Conservation (phyloP, 768 basidiomycete genomes). For the Termitomyces heimii region DNA sequence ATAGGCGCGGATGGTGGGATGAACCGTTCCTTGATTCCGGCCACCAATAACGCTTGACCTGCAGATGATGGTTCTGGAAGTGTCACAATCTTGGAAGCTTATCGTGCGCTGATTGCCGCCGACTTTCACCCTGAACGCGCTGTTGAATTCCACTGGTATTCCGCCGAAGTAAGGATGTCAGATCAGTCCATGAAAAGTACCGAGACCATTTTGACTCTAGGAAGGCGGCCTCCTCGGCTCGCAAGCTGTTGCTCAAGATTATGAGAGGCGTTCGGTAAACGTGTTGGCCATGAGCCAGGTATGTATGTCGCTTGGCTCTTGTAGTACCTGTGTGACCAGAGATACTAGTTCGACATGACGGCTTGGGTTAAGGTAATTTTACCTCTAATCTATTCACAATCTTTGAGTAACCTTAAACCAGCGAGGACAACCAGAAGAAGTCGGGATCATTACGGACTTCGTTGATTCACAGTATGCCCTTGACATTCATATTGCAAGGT, state of each 20-base stretch:
- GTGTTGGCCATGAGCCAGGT: constrained; percentile 86
- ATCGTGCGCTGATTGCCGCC: constrained; percentile 61
- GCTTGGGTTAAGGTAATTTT: constrained; percentile 82
- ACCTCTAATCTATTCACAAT: constrained; percentile 3
- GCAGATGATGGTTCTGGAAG: constrained; percentile 72
- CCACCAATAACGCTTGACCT: constrained; percentile 19
- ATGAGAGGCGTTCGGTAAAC: constrained; percentile 54
- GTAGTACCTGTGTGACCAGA: constrained; percentile 10
- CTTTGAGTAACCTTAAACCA: constrained; percentile 19
- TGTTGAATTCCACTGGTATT: constrained; percentile 84
- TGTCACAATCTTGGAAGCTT: constrained; percentile 77
- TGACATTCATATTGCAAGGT: constrained; percentile 2
- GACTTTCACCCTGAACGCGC: constrained; percentile 61
- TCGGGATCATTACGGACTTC: constrained; percentile 83
- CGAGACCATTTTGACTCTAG: constrained; percentile 28
- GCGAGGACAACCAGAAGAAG: constrained; percentile 67
- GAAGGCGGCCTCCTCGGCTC: constrained; percentile 85
- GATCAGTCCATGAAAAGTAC: constrained; percentile 7
- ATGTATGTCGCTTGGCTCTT: constrained; percentile 10
- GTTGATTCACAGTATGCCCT: constrained; percentile 53
- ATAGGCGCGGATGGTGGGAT: constrained; percentile 45
- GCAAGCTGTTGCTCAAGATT: constrained; percentile 80
- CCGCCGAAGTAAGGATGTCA: constrained; percentile 52
- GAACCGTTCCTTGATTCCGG: constrained; percentile 9
- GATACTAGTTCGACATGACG: constrained; percentile 78